These are phyloP conservation scores for Globisporangium paroecandrum DNA, from an alignment of 352 stramenopile species.

Conservation along the genomic window DNA sequence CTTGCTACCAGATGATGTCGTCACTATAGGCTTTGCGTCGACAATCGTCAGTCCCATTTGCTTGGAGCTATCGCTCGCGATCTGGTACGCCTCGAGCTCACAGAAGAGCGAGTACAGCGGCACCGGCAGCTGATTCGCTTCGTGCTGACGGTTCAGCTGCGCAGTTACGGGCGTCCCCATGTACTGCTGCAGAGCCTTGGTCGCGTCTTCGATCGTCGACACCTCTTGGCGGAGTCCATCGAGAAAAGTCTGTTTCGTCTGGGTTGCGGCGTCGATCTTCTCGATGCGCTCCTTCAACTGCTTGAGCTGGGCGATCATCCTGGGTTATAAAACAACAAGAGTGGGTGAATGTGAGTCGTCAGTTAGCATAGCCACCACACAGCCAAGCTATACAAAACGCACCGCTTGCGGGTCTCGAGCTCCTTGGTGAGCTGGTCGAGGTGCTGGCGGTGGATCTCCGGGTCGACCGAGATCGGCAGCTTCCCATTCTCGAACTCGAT, in stretches of 20 bases:
- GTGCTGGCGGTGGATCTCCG: constrained; percentile 52
- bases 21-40: constrained; percentile 25
- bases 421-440: constrained; percentile 68
- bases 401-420: constrained; percentile 58
- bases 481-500: constrained; percentile 61
- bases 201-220: constrained; percentile 52
- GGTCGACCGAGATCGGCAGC: constrained; percentile 55
- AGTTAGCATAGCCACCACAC: background rate
- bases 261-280: constrained; percentile 46
- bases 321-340: constrained; percentile 13
- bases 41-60: constrained; percentile 55
- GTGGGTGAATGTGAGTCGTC: background rate
- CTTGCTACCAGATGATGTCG: constrained; percentile 16
- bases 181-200: constrained; percentile 52
- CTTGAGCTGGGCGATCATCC: constrained; percentile 57
- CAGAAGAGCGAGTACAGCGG: constrained; percentile 71
- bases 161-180: constrained; percentile 49
- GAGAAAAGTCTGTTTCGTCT: constrained; percentile 61
- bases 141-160: constrained; percentile 35
- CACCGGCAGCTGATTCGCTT: constrained; percentile 45
- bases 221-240: constrained; percentile 50
- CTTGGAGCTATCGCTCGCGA: constrained; percentile 43
- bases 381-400: constrained; percentile 1
- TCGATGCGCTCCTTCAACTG: constrained; percentile 57
- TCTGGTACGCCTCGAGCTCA: constrained; percentile 69